These are phyloP conservation scores for Euphorbia peplus DNA, from an alignment of 345 rosid genomes.

Conservation along the genomic window DNA sequence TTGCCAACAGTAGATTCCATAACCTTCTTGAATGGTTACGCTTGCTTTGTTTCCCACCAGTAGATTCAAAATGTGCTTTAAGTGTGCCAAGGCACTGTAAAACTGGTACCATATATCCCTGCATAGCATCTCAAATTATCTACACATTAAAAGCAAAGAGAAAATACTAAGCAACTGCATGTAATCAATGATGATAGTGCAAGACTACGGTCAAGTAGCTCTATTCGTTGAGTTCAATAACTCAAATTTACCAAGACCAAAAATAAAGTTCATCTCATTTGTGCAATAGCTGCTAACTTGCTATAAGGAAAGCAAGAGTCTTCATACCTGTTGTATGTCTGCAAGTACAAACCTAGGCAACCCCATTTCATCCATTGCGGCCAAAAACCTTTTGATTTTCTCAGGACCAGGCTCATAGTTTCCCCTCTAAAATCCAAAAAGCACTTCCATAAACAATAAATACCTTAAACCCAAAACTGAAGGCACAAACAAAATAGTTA, in stretches of 20 bases:
- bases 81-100: slow-evolving; percentile 67
- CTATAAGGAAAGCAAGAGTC: neutral
- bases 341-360: slow-evolving; percentile 61
- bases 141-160: slow-evolving; percentile 6
- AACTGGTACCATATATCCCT: slow-evolving; percentile 75
- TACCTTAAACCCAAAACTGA: neutral
- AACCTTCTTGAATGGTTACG: slow-evolving; percentile 41
- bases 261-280: slow-evolving; percentile 3
- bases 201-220: neutral
- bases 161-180: neutral
- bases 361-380: slow-evolving; percentile 67
- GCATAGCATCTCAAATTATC: slow-evolving; percentile 32
- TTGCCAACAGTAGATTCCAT: slow-evolving; percentile 40
- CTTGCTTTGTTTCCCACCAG: slow-evolving; percentile 34
- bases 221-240: slow-evolving; percentile 9
- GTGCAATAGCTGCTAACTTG: neutral
- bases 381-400: slow-evolving; percentile 46
- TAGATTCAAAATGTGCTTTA: slow-evolving; percentile 41
- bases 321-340: slow-evolving; percentile 54
- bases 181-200: neutral
- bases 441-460: slow-evolving; percentile 9
- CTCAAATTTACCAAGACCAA: neutral
- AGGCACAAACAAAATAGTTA: neutral
- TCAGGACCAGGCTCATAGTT: slow-evolving; percentile 37
- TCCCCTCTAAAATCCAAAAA: slow-evolving; percentile 34